phyloP scores from a whole-genome alignment of 768 basidiomycete genomes.

The Russula emetica region DNA sequence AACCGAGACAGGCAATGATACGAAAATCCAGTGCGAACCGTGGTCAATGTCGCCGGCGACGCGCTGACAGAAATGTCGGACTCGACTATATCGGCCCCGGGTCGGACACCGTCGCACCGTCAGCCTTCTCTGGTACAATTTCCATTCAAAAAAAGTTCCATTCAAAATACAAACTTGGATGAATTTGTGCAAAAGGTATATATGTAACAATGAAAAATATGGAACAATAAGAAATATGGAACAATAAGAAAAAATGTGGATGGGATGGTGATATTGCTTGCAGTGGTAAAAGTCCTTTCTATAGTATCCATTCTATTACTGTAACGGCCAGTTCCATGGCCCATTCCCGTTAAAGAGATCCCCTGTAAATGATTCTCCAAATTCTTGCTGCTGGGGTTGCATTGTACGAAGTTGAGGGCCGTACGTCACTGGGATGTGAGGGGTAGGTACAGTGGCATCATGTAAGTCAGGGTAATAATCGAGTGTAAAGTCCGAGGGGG shows the following conservation, averaged over 20 bases:
- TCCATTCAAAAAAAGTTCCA: no score
- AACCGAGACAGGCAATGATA: no score
- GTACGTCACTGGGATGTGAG: no score
- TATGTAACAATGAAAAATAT: no score
- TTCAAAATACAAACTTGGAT: background rate
- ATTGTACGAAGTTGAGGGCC: background rate
- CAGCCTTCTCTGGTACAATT: no score
- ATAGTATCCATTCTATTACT: background rate
- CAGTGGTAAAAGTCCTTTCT: background rate
- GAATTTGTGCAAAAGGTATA: background rate
- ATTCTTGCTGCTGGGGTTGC: background rate
- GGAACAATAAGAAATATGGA: background rate
- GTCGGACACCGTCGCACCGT: no score
- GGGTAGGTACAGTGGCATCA: no score
- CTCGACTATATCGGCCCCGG: no score
- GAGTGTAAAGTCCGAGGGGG: background rate
- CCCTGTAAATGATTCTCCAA: background rate
- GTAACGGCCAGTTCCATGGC: background rate
- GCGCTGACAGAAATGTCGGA: no score
- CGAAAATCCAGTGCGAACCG: no score
- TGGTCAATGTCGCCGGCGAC: no score
- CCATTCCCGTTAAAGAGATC: background rate
- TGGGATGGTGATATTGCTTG: background rate
- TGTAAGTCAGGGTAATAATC: background rate
- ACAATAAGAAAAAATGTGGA: background rate